Conservation (phyloP, 1,284 basidiomycete genomes). For the Vanrija sp. region DNA sequence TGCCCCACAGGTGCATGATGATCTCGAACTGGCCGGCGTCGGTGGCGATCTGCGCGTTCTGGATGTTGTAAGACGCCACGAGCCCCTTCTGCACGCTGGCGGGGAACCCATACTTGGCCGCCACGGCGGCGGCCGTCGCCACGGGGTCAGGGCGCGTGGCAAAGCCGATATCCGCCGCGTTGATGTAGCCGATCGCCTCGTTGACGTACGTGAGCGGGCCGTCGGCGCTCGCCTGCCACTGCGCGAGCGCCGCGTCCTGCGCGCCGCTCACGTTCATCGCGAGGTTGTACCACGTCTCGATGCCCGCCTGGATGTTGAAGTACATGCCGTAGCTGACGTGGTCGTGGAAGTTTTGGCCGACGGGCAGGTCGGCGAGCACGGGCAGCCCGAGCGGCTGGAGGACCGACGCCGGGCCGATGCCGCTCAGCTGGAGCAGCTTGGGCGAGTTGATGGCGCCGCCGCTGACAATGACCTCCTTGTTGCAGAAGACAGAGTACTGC, state of each 20-base stretch:
- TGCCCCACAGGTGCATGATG: conserved; percentile 39
- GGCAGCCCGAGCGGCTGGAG: conserved; percentile 10
- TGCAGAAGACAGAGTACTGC: conserved; percentile 2
- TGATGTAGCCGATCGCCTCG: conserved; percentile 42
- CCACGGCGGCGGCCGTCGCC: conserved; percentile 59
- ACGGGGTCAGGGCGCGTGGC: conserved; percentile 52
- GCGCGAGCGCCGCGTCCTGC: conserved; percentile 22
- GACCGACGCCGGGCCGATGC: neutral
- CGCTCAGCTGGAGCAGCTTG: conserved; percentile 6
- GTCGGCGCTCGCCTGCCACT: conserved; percentile 27
- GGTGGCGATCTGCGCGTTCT: conserved; percentile 27
- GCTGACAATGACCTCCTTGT: conserved; percentile 17
- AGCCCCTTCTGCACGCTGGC: conserved; percentile 33
- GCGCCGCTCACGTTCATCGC: conserved; percentile 19
- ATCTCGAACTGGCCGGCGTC: conserved; percentile 45
- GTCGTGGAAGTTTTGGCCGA: conserved; percentile 25
- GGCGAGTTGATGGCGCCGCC: conserved; percentile 3
- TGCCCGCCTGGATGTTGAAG: conserved; percentile 1
- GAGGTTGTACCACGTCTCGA: conserved; percentile 39
- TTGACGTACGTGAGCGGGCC: conserved; percentile 47
- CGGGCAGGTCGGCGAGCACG: conserved; percentile 9
- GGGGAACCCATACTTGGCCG: conserved; percentile 41
- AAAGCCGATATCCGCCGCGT: conserved; percentile 26
- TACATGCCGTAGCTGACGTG: conserved; percentile 34
- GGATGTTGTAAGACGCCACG: conserved; percentile 33